Percentiles rank a stretch among this genome's conserved stretches.
These are phyloP conservation scores for Mentha longifolia DNA, from an alignment of 257 asterid species.

Conservation along the genomic window DNA sequence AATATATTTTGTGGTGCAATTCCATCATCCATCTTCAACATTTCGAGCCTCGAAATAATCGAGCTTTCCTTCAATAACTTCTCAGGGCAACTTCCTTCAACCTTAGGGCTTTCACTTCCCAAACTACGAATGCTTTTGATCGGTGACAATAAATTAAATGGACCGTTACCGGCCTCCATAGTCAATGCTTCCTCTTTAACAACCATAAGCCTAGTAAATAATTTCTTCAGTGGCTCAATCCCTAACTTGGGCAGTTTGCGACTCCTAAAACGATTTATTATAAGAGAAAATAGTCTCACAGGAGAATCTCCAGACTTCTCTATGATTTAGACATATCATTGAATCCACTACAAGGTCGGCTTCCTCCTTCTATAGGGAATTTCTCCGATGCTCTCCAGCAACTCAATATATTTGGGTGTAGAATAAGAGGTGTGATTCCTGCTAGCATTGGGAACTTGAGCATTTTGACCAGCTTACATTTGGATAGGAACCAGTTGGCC, in stretches of 20 bases:
- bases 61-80: slow-evolving; percentile 33
- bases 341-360: slow-evolving; percentile 47
- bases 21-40: slow-evolving; percentile 41
- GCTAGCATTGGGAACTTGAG: background rate
- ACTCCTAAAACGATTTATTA: slow-evolving; percentile 20
- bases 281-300: slow-evolving; percentile 46
- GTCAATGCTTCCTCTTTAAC: slow-evolving; percentile 51
- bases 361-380: slow-evolving; percentile 52
- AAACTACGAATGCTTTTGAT: slow-evolving; percentile 32
- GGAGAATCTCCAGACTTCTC: slow-evolving; percentile 40
- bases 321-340: too few relatives aligned
- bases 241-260: slow-evolving; percentile 44
- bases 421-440: slow-evolving; percentile 28
- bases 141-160: slow-evolving; percentile 37
- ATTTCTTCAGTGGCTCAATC: slow-evolving; percentile 42
- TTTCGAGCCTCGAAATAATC: slow-evolving; percentile 34
- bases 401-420: slow-evolving; percentile 38
- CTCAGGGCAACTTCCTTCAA: slow-evolving; percentile 46
- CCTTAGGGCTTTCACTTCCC: slow-evolving; percentile 41
- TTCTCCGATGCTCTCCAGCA: slow-evolving; percentile 39
- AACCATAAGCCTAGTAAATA: slow-evolving; percentile 20
- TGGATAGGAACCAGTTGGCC: background rate
- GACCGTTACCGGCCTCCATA: slow-evolving; percentile 46
- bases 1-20: slow-evolving; percentile 38
- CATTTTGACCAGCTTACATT: background rate